Percentiles rank a stretch among this genome's conserved stretches.
Conservation (phyloP, 768 basidiomycete genomes). For the Pleurotus tuoliensis region DNA sequence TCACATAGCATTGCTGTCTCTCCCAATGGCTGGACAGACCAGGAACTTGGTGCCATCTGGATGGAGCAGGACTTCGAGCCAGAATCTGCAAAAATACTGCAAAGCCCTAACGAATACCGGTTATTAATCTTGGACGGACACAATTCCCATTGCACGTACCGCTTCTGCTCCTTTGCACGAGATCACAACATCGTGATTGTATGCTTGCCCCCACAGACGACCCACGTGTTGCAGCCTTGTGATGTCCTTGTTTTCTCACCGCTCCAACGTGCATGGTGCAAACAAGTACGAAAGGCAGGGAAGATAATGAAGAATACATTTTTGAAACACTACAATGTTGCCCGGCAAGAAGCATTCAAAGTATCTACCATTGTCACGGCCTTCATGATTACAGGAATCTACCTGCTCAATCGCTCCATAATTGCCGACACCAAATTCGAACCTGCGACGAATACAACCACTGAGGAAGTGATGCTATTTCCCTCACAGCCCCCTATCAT, state of each 20-base stretch:
- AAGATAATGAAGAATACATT: slow-evolving; percentile 8
- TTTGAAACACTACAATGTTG: slow-evolving; percentile 8
- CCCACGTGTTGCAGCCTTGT: slow-evolving; percentile 30
- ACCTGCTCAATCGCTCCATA: slow-evolving; percentile 12
- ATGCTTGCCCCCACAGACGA: slow-evolving; percentile 33
- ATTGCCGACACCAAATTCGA: slow-evolving; percentile 12
- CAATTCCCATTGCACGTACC: slow-evolving; percentile 14
- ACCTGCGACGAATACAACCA: background rate
- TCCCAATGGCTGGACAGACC: slow-evolving; percentile 24
- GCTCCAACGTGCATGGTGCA: slow-evolving; percentile 8
- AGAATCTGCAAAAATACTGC: slow-evolving; percentile 6
- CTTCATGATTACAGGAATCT: slow-evolving; percentile 20
- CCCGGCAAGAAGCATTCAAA: slow-evolving; percentile 14
- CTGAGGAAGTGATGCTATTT: background rate
- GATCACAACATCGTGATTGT: slow-evolving; percentile 24
- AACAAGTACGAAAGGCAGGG: background rate
- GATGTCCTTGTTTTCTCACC: slow-evolving; percentile 35
- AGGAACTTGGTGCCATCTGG: slow-evolving; percentile 19
- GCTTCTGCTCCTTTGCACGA: slow-evolving; percentile 16
- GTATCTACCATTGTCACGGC: slow-evolving; percentile 14
- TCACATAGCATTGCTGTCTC: slow-evolving; percentile 14
- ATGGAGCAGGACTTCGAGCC: slow-evolving; percentile 19
- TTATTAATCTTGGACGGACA: slow-evolving; percentile 24
- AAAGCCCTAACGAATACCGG: slow-evolving; percentile 9
- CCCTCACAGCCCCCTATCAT: background rate